phyloP scores from a whole-genome alignment of 2,329 filamentous ascomycete species.

The Aspergillus novoparasiticus region DNA sequence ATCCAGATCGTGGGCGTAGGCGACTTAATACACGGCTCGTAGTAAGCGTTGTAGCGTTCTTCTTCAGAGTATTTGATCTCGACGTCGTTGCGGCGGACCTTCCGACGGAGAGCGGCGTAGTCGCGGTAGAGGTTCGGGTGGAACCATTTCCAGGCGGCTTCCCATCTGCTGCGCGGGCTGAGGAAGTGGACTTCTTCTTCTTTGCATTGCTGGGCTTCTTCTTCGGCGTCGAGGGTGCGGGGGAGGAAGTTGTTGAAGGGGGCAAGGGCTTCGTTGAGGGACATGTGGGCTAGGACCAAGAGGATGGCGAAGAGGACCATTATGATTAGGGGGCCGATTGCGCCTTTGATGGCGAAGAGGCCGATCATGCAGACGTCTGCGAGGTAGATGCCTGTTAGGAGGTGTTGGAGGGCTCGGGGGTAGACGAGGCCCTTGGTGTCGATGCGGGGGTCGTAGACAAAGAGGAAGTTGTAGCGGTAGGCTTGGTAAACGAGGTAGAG shows the following conservation, averaged over 20 bases:
- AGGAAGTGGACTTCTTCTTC: constrained; percentile 28
- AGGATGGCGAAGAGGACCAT: constrained; percentile 76
- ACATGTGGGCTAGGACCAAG: constrained; percentile 72
- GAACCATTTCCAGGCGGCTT: constrained; percentile 49
- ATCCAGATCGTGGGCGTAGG: constrained; percentile 75
- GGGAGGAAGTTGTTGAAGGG: constrained; percentile 68
- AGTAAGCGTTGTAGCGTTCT: constrained; percentile 68
- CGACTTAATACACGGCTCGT: constrained; percentile 69
- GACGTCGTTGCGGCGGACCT: constrained; percentile 63
- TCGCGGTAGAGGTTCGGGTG: constrained; percentile 76
- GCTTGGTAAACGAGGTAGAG: constrained; percentile 81
- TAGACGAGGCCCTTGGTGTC: constrained; percentile 91
- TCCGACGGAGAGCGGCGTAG: constrained; percentile 69
- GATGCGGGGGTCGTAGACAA: constrained; percentile 76
- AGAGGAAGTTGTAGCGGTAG: constrained; percentile 88
- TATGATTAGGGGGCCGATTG: constrained; percentile 69
- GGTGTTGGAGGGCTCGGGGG: constrained; percentile 79
- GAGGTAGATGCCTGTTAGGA: constrained; percentile 82
- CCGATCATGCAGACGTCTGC: constrained; percentile 82
- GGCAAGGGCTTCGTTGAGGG: constrained; percentile 47
- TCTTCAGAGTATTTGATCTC: constrained; percentile 64
- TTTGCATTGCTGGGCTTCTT: constrained; percentile 49
- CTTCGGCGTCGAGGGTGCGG: constrained; percentile 63
- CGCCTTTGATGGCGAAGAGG: constrained; percentile 70
- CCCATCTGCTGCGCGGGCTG: constrained; percentile 13